Conservation (phyloP, 106 monocot species). For the Phalaenopsis equestris region DNA sequence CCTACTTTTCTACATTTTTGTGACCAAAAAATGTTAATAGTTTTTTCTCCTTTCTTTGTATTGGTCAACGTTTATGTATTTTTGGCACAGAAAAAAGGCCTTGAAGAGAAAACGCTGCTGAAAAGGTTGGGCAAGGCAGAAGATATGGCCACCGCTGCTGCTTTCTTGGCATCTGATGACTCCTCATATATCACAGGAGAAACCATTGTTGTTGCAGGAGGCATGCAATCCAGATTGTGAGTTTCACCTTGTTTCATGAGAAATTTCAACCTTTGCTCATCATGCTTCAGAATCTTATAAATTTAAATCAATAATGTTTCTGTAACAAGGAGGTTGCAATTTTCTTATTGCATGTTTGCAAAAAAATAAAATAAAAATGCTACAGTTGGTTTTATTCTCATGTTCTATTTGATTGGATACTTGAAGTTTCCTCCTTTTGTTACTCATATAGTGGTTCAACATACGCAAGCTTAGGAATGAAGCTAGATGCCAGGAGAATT, state of each 20-base stretch:
- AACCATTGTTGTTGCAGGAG: slow-evolving; percentile 87
- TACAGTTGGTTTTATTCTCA: not conserved
- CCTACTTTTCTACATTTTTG: too few relatives aligned
- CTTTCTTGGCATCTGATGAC: slow-evolving; percentile 88
- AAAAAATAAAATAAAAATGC: not conserved
- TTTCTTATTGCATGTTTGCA: not conserved
- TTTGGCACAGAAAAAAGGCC: slow-evolving; percentile 44
- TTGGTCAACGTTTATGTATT: not conserved
- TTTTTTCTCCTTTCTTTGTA: too few relatives aligned
- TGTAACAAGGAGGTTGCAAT: not conserved
- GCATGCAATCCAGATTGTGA: slow-evolving; percentile 73
- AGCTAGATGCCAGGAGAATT: too few relatives aligned
- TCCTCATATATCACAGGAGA: slow-evolving; percentile 83
- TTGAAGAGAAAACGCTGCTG: slow-evolving; percentile 51
- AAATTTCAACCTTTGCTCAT: not conserved
- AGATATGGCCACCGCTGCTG: slow-evolving; percentile 80
- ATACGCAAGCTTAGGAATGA: too few relatives aligned
- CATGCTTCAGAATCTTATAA: not conserved
- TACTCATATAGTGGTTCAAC: too few relatives aligned
- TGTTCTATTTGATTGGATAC: too few relatives aligned
- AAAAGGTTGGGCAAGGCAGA: slow-evolving; percentile 61
- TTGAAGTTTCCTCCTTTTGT: too few relatives aligned
- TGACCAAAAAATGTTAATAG: too few relatives aligned
- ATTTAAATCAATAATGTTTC: not conserved
- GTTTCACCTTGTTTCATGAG: not conserved